Base-by-base conservation (phyloP, 129 eudicot species). In the Glebionis coronaria region DNA sequence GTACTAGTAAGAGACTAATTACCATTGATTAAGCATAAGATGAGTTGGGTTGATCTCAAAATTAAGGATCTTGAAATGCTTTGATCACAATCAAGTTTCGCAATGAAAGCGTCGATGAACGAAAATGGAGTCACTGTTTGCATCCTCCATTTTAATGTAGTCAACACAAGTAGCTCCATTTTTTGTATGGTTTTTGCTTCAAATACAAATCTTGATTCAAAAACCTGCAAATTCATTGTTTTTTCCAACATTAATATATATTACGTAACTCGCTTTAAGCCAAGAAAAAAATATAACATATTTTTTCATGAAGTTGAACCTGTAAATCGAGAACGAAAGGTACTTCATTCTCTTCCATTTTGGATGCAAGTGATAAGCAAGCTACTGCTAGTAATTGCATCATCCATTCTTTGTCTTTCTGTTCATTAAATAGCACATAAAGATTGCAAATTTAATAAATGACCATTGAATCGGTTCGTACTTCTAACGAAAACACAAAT, bases 111-210 rank as follows among this genome's bases (percentile, higher is more conserved):
- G 20, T 85, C 89, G 10, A 85, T 55, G 72, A 82, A 88, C 14
- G 91, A 88, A 70, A 85, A 88, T 46, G 96, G 96, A 44, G 96
- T 82, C 49, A 85, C 76, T 12, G 92, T 68, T 61, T 85, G 88
- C 91, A 88, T 88, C 75, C 96, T 88, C 96, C 96, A 88, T 61
- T 88, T 88, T 76, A 88, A 73, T 55, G 91, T 82, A 61, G 74
- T 80, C 82, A 88, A 62, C 67, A 85, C 96, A 63, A 88, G 82
- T 45, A 88, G 85, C 80, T 88, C 96, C 96, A 88, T 88, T 79
- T 82, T 85, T 69, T 85, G 84, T 58, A 88, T 82, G 42, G 91
- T 82, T 82, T 65, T 88, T 18, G 89, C 82, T 75, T 88, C 91
- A 71, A 88, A 85, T 60, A 85, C 68, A 74, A 75, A 85, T 70